Percentiles rank a stretch among this genome's conserved stretches.
Evolutionary conservation across 2,329 filamentous ascomycete genomes (phyloP).

Genomic region (Ascomycota sp.): DNA sequence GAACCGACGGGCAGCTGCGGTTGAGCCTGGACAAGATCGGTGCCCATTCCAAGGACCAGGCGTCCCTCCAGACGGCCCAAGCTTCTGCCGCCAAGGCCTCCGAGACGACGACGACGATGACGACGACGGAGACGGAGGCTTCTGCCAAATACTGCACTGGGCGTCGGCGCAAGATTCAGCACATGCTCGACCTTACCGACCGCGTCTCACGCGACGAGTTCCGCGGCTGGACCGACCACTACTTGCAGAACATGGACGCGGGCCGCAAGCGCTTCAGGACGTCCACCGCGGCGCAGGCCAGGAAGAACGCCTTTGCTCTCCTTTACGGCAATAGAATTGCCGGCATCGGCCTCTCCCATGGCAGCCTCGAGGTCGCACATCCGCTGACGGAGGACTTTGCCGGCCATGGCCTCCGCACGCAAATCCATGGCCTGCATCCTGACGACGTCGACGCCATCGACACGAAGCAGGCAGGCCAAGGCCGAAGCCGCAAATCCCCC

Average conservation of each 20-base stretch:
- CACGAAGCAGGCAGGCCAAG: slow-evolving; percentile 11
- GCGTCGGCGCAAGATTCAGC: slow-evolving; percentile 8
- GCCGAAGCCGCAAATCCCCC: slow-evolving; percentile 20
- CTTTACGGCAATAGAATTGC: slow-evolving; percentile 15
- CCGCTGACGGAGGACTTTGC: slow-evolving; percentile 22
- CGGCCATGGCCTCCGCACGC: slow-evolving; percentile 19
- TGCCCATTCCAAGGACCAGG: slow-evolving; percentile 11
- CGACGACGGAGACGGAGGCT: slow-evolving; percentile 4
- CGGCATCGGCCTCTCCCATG: slow-evolving; percentile 7
- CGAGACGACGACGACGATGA: slow-evolving; percentile 3
- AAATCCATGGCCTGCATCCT: slow-evolving; percentile 7
- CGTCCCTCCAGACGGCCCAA: slow-evolving; percentile 3
- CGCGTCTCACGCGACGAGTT: slow-evolving; percentile 15
- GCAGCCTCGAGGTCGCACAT: slow-evolving; percentile 12
- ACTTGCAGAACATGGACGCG: slow-evolving; percentile 31
- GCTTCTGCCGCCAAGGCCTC: slow-evolving; percentile 5
- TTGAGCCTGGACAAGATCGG: slow-evolving; percentile 17
- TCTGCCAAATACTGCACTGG: slow-evolving; percentile 5
- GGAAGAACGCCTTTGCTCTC: slow-evolving; percentile 11
- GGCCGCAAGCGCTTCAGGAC: slow-evolving; percentile 7
- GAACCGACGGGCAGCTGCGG: slow-evolving; percentile 2
- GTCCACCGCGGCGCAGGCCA: slow-evolving; percentile 15
- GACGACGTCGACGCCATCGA: slow-evolving; percentile 4
- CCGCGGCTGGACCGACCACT: slow-evolving; percentile 19
- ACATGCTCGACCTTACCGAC: slow-evolving; percentile 12